Evolutionary conservation across 108 stramenopile species (phyloP).

Genomic region (Parietichytrium sp.): DNA sequence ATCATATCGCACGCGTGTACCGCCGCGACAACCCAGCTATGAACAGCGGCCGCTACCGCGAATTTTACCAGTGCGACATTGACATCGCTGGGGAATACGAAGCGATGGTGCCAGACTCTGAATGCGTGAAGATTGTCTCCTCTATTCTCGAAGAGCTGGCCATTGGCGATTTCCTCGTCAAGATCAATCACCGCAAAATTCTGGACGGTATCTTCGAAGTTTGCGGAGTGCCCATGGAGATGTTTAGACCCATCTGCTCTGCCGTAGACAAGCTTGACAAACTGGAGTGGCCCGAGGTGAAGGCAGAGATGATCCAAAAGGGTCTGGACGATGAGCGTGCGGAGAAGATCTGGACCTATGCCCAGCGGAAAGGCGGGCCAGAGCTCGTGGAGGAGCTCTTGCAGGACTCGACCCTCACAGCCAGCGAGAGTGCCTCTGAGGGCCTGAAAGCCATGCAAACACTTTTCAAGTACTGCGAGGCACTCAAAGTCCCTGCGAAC

Average conservation of each 20-base stretch:
- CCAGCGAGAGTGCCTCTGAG: slow-evolving; percentile 68
- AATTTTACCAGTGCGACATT: slow-evolving; percentile 92
- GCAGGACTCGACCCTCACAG: slow-evolving; percentile 65
- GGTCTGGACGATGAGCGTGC: slow-evolving; percentile 73
- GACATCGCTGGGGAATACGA: slow-evolving; percentile 76
- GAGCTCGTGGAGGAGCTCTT: slow-evolving; percentile 69
- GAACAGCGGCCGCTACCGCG: slow-evolving; percentile 77
- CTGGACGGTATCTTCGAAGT: slow-evolving; percentile 83
- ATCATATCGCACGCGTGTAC: slow-evolving; percentile 85
- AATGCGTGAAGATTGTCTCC: slow-evolving; percentile 76
- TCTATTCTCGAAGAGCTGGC: slow-evolving; percentile 78
- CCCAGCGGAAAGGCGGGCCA: slow-evolving; percentile 67
- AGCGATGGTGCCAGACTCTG: slow-evolving; percentile 82
- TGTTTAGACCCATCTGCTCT: slow-evolving; percentile 82
- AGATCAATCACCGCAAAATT: slow-evolving; percentile 81
- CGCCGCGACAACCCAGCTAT: slow-evolving; percentile 78
- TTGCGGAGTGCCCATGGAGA: slow-evolving; percentile 79
- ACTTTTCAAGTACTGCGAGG: slow-evolving; percentile 81
- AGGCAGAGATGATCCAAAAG: slow-evolving; percentile 80
- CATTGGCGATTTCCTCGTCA: slow-evolving; percentile 80
- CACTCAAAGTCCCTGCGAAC: slow-evolving; percentile 72
- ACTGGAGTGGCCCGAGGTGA: slow-evolving; percentile 77
- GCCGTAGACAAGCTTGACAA: slow-evolving; percentile 92
- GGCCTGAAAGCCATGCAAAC: slow-evolving; percentile 79
- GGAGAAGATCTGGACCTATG: slow-evolving; percentile 79